Base-by-base conservation (phyloP, 345 rosid genomes). In the Brassica carinata region DNA sequence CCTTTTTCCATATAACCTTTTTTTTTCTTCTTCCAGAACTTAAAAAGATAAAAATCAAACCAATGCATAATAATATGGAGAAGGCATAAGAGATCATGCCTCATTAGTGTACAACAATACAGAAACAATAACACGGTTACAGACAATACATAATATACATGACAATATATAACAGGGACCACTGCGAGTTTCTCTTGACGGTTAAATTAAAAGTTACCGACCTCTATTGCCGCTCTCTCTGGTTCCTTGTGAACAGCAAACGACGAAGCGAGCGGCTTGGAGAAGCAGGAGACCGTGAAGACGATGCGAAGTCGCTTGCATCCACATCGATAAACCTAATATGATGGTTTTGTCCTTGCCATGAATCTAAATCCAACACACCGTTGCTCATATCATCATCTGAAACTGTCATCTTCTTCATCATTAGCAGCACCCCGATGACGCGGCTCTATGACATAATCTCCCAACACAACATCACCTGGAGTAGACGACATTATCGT, bases 391-490 rank as follows among this genome's bases (percentile, higher is more conserved):
- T 34, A 65, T 88, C 84, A 11, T 89, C 94, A 63, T 89, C 96
- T 7, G 86, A 88, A 88, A 55, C 88, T 90, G 82, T 86, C 86
- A 70, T 87, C 87, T 17, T 87, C 88, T 64, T 82, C 82, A 51
- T 72, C 86, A 67, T 82, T 85, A 40, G 78, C 62, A 72, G 59
- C 89, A 69, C 79, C 78, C 10, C 84, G 51, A 18, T 7, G 85
- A 18, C 27, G 86, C 15, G 92, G 92, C 80, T 94, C 97, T 18
- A 94, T 88, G 83, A 94, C 98, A 77, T 91, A 94, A 84, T 94
- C 97, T 36, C 97, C 98, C 61, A 92, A 62, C 68, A 94, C 90
- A 63, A 90, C 61, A 33, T 97, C 97, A 63, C 94, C 96, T 2
- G 97, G 94, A 0, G 86, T 86, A 11, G 96, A 90, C 14, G 95